phyloP scores from a whole-genome alignment of 73 alveolate genomes.

The Paramecium tetraurelia region DNA sequence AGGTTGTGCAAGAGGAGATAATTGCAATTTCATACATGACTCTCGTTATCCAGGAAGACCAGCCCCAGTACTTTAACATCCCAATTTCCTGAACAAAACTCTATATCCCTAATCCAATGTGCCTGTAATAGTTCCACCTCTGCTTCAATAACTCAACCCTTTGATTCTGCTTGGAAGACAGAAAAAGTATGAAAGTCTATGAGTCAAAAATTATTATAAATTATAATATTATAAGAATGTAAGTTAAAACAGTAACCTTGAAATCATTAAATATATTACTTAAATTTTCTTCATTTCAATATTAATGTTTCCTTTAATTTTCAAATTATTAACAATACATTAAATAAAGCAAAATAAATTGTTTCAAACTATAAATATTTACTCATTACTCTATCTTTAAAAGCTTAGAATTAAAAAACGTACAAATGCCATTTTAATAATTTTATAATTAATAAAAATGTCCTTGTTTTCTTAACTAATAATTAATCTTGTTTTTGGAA shows the following conservation, averaged over 20 bases:
- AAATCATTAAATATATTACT: background rate
- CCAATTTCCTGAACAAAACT: background rate
- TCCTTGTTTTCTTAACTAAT: background rate
- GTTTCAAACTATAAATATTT: background rate
- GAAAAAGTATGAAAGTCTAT: background rate
- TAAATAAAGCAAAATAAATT: too few species aligned
- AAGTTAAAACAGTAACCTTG: background rate
- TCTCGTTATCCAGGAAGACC: constrained; percentile 75
- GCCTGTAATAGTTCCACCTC: background rate
- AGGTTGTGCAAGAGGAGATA: constrained; percentile 91
- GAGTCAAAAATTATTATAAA: background rate
- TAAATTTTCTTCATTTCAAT: too few species aligned
- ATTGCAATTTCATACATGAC: constrained; percentile 91
- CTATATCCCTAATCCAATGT: background rate
- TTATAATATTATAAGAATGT: background rate
- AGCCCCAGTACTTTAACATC: background rate
- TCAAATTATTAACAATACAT: too few species aligned
- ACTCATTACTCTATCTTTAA: background rate
- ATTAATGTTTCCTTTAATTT: too few species aligned
- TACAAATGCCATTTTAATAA: too few species aligned
- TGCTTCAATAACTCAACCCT: background rate
- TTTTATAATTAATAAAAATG: too few species aligned
- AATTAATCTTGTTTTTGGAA: too few species aligned
- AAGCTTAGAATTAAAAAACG: background rate
- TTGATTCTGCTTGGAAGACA: background rate